phyloP scores from a whole-genome alignment of 2,329 filamentous ascomycete species.

The Phaeosphaeria sp. region DNA sequence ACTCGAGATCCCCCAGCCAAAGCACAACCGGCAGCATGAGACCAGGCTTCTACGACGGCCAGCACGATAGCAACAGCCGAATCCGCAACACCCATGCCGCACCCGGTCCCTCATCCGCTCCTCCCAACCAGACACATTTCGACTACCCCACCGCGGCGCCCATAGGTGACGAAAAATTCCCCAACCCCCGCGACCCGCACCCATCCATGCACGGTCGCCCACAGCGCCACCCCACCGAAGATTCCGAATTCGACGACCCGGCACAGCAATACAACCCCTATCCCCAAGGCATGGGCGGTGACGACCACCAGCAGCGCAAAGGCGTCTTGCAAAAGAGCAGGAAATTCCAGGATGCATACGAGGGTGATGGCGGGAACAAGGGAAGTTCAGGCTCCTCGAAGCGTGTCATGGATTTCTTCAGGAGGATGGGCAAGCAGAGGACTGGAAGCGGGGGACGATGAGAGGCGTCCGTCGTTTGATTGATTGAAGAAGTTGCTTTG shows the following conservation, averaged over 20 bases:
- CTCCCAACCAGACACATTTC: constrained; percentile 47
- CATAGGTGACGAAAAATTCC: constrained; percentile 47
- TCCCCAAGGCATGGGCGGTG: constrained; percentile 50
- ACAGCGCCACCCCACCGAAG: constrained; percentile 39
- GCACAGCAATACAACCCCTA: constrained; percentile 36
- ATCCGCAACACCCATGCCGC: constrained; percentile 25
- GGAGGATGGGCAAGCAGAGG: constrained; percentile 80
- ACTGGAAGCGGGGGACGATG: constrained; percentile 5
- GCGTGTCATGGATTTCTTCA: constrained; percentile 98
- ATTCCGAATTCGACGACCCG: constrained; percentile 47
- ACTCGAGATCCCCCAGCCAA: constrained; percentile 53
- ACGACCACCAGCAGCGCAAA: constrained; percentile 32
- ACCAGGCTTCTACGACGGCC: constrained; percentile 52
- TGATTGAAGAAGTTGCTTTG: too few species aligned
- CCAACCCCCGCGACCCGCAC: constrained; percentile 41
- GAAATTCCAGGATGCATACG: constrained; percentile 86
- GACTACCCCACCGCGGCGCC: constrained; percentile 28
- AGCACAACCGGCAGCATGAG: constrained; percentile 54
- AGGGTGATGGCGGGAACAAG: constrained; percentile 58
- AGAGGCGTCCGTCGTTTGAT: too few species aligned
- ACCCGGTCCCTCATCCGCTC: constrained; percentile 42
- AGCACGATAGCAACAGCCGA: constrained; percentile 40
- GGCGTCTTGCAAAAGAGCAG: constrained; percentile 84
- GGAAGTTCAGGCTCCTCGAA: constrained; percentile 73
- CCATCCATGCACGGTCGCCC: constrained; percentile 33